phyloP scores from a whole-genome alignment of 192 early-diverging fungal genomes.

The Lobosporangium transversale region DNA sequence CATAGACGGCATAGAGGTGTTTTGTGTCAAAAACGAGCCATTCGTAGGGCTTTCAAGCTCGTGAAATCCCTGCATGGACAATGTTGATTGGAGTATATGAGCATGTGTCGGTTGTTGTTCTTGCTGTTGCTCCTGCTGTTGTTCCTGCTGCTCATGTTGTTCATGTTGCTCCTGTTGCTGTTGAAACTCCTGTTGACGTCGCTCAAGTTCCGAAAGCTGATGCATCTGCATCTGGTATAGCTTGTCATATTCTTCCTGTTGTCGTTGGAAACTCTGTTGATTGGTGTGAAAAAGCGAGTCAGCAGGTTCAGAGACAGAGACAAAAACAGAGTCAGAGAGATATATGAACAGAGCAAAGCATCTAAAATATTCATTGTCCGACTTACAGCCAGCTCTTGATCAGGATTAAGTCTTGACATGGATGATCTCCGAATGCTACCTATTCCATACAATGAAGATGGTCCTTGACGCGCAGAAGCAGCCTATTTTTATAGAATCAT shows the following conservation, averaged over 20 bases:
- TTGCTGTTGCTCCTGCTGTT: slow-evolving; percentile 19
- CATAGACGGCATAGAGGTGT: slow-evolving; percentile 7
- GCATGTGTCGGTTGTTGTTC: slow-evolving; percentile 8
- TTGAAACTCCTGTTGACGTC: slow-evolving; percentile 6
- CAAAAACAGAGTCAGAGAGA: not conserved
- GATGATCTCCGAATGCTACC: slow-evolving; percentile 16
- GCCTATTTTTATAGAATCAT: not conserved
- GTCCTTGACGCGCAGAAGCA: slow-evolving; percentile 1
- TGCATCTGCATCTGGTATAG: slow-evolving; percentile 35
- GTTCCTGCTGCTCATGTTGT: slow-evolving; percentile 16
- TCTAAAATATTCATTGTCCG: not conserved
- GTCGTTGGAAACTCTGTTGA: slow-evolving; percentile 30
- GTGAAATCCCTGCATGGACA: slow-evolving; percentile 7
- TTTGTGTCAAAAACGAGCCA: slow-evolving; percentile 11
- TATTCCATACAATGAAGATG: not conserved
- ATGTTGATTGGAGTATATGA: slow-evolving; percentile 23
- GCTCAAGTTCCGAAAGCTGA: slow-evolving; percentile 14
- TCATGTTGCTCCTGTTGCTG: slow-evolving; percentile 29
- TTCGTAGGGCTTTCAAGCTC: not conserved
- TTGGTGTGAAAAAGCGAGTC: not conserved
- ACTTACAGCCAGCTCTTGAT: slow-evolving; percentile 31
- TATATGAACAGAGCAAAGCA: not conserved
- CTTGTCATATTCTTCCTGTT: slow-evolving; percentile 44
- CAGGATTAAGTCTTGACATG: slow-evolving; percentile 39
- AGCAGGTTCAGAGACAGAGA: not conserved